Conservation (phyloP, 1,284 basidiomycete species). For the Calocybe gambosa region DNA sequence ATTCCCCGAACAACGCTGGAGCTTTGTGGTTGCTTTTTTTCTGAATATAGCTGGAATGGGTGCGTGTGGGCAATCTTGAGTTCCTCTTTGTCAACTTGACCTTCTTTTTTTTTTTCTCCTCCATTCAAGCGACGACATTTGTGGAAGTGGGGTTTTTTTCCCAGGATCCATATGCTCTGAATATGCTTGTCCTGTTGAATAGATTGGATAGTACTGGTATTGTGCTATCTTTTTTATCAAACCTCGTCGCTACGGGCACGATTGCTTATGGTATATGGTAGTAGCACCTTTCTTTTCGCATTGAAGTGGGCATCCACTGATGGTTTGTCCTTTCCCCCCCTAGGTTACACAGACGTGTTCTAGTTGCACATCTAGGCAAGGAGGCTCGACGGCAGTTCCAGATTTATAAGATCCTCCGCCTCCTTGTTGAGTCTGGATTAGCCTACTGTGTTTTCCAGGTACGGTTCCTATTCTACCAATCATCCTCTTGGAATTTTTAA, state of each 20-base stretch:
- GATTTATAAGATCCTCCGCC: not conserved
- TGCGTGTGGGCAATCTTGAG: too few relatives aligned
- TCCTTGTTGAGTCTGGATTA: not conserved
- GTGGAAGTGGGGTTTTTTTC: too few relatives aligned
- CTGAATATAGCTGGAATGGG: not conserved
- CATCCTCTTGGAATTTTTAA: too few relatives aligned
- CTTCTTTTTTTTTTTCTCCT: too few relatives aligned
- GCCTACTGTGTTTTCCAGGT: not conserved
- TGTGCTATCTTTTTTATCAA: not conserved
- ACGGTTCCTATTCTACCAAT: not conserved
- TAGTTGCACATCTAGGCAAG: not conserved
- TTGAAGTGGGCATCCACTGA: too few relatives aligned
- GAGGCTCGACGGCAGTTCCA: not conserved
- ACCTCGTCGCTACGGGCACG: not conserved
- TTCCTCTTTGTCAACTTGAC: too few relatives aligned
- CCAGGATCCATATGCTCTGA: too few relatives aligned
- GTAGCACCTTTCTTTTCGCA: not conserved
- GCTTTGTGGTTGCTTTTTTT: not conserved
- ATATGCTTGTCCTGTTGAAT: too few relatives aligned
- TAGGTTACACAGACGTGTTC: not conserved
- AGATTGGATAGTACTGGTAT: not conserved
- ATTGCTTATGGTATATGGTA: not conserved
- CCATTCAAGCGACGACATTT: too few relatives aligned
- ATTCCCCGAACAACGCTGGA: not conserved
- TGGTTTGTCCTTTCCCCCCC: too few relatives aligned